These are phyloP conservation scores for Entoloma clypeatum DNA, from an alignment of 1,284 basidiomycete genomes.

Conservation along the genomic window DNA sequence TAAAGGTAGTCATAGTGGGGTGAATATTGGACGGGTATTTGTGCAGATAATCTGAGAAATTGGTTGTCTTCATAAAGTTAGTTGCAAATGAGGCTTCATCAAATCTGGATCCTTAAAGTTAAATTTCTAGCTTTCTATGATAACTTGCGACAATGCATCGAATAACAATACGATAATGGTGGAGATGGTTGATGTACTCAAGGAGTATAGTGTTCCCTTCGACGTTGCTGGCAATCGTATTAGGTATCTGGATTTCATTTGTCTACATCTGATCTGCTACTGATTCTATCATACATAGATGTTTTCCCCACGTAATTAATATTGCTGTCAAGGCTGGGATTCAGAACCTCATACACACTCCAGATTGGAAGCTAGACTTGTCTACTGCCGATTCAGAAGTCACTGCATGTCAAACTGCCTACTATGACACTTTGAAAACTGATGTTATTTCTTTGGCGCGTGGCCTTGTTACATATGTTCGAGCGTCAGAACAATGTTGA, in stretches of 20 bases:
- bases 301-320: slow-evolving; percentile 21
- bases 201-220: slow-evolving; percentile 18
- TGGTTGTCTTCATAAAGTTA: slow-evolving; percentile 13
- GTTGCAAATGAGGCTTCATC: neutral
- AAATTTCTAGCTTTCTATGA: slow-evolving; percentile 11
- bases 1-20: slow-evolving; percentile 12
- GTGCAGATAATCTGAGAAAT: slow-evolving; percentile 15
- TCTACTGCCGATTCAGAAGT: neutral
- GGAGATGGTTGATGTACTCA: slow-evolving; percentile 15
- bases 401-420: slow-evolving; percentile 10
- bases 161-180: slow-evolving; percentile 26
- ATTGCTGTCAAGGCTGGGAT: slow-evolving; percentile 16
- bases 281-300: slow-evolving; percentile 9
- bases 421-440: slow-evolving; percentile 9
- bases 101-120: slow-evolving; percentile 1
- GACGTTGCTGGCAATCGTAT: slow-evolving; percentile 21
- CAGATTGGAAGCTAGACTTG: slow-evolving; percentile 8
- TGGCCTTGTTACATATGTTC: slow-evolving; percentile 17
- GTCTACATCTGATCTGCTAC: neutral
- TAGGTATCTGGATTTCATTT: slow-evolving; percentile 5
- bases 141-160: slow-evolving; percentile 18
- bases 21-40: slow-evolving; percentile 12
- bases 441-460: slow-evolving; percentile 15
- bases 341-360: slow-evolving; percentile 11
- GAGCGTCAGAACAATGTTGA: slow-evolving; percentile 20